phyloP scores from a whole-genome alignment of 2,329 filamentous ascomycete species.

The Apiospora rasikravindrae region DNA sequence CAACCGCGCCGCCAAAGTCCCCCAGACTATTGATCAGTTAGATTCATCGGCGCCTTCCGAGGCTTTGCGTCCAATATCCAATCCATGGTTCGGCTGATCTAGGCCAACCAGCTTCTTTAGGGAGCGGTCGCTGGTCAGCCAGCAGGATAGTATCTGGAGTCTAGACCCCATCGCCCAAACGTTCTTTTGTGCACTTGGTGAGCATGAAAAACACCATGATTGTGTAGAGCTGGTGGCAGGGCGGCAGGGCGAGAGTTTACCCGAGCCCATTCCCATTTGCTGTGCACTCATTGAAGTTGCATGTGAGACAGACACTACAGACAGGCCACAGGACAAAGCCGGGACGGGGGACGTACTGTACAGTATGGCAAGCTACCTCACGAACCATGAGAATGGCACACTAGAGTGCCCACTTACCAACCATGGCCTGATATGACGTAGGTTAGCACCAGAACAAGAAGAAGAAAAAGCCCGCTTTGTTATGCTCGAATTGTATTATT shows the following conservation, averaged over 20 bases:
- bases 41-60: slow-evolving; percentile 2
- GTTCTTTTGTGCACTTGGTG: slow-evolving; percentile 6
- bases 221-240: background rate
- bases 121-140: background rate
- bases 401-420: background rate
- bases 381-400: background rate
- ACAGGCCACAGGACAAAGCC: background rate
- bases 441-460: background rate
- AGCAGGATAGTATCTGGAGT: background rate
- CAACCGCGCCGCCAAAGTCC: background rate
- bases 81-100: slow-evolving; percentile 2
- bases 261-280: background rate
- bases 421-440: slow-evolving; percentile 2
- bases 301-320: background rate
- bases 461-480: background rate
- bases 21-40: slow-evolving; percentile 12
- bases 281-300: background rate
- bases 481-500: background rate
- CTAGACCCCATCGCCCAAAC: slow-evolving; percentile 10
- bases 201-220: background rate
- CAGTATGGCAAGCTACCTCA: background rate
- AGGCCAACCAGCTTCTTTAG: background rate
- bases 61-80: background rate
- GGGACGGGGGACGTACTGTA: background rate
- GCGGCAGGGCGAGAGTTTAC: background rate